Percentiles rank a stretch among this genome's conserved stretches.
Conservation (phyloP, 345 rosid species). For the Cardiospermum halicacabum region DNA sequence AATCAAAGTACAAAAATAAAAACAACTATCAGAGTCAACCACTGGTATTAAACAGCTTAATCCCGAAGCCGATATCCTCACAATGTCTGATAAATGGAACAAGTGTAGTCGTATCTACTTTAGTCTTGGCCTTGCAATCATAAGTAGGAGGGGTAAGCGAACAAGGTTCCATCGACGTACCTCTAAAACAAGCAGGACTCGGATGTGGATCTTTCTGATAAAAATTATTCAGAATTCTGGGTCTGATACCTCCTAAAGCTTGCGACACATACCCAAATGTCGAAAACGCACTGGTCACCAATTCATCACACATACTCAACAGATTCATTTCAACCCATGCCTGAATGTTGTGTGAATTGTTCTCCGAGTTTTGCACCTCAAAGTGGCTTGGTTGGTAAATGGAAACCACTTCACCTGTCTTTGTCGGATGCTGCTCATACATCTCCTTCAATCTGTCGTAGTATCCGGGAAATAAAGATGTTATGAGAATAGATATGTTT, state of each 20-base stretch:
- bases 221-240: no score
- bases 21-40: no score
- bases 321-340: neutral
- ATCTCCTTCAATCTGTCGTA: neutral
- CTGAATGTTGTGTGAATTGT: neutral
- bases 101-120: no score
- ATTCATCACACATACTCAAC: no score
- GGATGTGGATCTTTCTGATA: no score
- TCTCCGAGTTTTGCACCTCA: neutral
- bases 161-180: conserved; percentile 8
- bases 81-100: no score
- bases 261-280: no score
- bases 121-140: conserved; percentile 8
- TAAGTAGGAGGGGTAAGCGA: conserved; percentile 7
- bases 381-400: neutral
- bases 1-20: no score
- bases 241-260: no score
- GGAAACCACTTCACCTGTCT: neutral
- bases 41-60: no score
- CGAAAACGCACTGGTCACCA: no score
- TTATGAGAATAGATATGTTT: neutral
- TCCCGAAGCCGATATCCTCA: no score
- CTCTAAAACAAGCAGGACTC: conserved; percentile 3
- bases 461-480: neutral
- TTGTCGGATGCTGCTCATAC: neutral